A percentile compares a stretch with the other conserved stretches of the same genome.
Conservation (phyloP, 139 green algal species). For the Tetradesmus obliquus region DNA sequence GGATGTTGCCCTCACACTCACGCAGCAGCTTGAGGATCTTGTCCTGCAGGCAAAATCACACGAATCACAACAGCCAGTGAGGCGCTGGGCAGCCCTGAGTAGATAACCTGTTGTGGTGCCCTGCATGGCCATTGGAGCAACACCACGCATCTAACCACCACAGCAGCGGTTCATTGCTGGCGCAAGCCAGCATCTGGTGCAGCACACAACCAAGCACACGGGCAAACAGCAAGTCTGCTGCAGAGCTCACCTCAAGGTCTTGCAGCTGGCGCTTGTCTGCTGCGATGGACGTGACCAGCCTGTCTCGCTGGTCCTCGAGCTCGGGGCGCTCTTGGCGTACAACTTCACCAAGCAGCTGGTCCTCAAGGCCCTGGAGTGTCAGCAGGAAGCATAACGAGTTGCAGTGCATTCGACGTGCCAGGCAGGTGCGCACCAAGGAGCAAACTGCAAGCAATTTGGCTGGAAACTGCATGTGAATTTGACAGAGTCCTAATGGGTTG, state of each 20-base stretch:
- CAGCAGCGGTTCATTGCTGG: too few species aligned
- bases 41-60: conserved; percentile 63
- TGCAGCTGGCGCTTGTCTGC: conserved; percentile 89
- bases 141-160: too few species aligned
- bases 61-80: neutral
- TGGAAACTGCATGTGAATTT: neutral
- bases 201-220: neutral
- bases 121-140: neutral
- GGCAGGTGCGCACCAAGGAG: neutral
- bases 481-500: too few species aligned
- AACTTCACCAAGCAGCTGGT: conserved; percentile 86
- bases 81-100: too few species aligned
- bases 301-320: conserved; percentile 85
- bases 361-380: conserved; percentile 74
- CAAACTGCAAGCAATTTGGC: neutral
- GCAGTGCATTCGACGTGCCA: neutral
- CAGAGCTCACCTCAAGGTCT: conserved; percentile 32
- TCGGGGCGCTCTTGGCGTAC: conserved; percentile 85
- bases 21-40: conserved; percentile 90
- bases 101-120: neutral
- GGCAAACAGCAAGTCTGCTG: neutral
- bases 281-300: conserved; percentile 81
- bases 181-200: too few species aligned
- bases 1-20: conserved; percentile 88
- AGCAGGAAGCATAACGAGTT: neutral